Evolutionary conservation across 352 stramenopile species (phyloP).

Genomic region (Pythium diclinum): DNA sequence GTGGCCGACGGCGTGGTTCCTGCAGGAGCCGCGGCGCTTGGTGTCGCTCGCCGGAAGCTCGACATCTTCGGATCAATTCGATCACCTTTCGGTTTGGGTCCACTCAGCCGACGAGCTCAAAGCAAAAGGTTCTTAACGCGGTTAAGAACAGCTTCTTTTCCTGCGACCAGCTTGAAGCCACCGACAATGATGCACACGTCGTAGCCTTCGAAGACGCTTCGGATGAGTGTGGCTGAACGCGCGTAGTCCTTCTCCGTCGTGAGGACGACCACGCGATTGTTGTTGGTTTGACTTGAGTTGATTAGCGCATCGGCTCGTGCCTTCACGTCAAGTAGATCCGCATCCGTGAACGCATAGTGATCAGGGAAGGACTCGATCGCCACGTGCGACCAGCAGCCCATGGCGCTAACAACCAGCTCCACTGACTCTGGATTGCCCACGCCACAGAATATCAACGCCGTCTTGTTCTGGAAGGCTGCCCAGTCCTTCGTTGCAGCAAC

Average conservation of each 20-base stretch:
- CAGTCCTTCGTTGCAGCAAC: background rate
- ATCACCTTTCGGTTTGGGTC: background rate
- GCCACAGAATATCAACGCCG: slow-evolving; percentile 48
- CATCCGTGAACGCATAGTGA: slow-evolving; percentile 46
- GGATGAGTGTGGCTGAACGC: slow-evolving; percentile 28
- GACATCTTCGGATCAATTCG: slow-evolving; percentile 27
- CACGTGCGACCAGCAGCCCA: slow-evolving; percentile 31
- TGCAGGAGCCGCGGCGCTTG: background rate
- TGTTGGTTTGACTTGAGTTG: background rate
- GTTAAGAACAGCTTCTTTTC: slow-evolving; percentile 14
- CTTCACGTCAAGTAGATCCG: slow-evolving; percentile 36
- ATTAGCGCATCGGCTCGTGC: slow-evolving; percentile 16
- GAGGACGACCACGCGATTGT: slow-evolving; percentile 48
- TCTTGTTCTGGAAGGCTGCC: slow-evolving; percentile 22
- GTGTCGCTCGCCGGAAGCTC: slow-evolving; percentile 45
- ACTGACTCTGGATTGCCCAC: slow-evolving; percentile 71
- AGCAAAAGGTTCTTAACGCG: slow-evolving; percentile 19
- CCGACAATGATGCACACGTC: slow-evolving; percentile 18
- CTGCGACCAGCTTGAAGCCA: slow-evolving; percentile 1
- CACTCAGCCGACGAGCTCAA: background rate
- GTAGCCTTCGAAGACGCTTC: slow-evolving; percentile 1
- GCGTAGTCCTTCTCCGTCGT: slow-evolving; percentile 70
- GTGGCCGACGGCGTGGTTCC: background rate
- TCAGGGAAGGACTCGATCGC: slow-evolving; percentile 56
- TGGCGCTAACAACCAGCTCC: slow-evolving; percentile 33